phyloP scores from a whole-genome alignment of 1,284 basidiomycete genomes.

The Cystobasidium pallidum region DNA sequence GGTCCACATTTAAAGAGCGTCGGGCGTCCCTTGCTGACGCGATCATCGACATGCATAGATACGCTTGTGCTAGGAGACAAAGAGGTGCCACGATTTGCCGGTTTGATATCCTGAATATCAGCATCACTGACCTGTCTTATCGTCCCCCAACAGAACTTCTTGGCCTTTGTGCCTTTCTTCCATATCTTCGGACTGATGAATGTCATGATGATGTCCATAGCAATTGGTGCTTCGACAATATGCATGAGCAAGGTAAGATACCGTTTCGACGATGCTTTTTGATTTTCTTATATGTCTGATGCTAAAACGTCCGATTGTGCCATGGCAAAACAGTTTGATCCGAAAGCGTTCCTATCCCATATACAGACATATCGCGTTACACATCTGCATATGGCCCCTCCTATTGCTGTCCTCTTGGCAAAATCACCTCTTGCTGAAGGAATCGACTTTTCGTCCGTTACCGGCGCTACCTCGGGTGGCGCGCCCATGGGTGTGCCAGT shows the following conservation, averaged over 20 bases:
- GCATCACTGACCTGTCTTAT: conserved; percentile 52
- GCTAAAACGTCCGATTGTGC: too few species aligned
- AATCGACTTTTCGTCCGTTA: conserved; percentile 56
- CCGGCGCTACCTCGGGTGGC: conserved; percentile 57
- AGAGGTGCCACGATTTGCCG: conserved; percentile 34
- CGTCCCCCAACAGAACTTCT: conserved; percentile 45
- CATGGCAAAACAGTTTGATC: conserved; percentile 56
- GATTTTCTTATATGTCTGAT: conserved; percentile 54
- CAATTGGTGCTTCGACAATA: conserved; percentile 56
- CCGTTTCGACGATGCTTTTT: too few species aligned
- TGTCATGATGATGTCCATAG: conserved; percentile 53
- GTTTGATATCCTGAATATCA: conserved; percentile 55
- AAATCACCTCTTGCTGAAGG: conserved; percentile 47
- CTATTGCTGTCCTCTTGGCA: conserved; percentile 57
- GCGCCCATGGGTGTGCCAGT: conserved; percentile 56
- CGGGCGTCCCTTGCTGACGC: not conserved
- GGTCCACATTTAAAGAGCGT: conserved; percentile 47
- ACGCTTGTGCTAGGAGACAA: conserved; percentile 10
- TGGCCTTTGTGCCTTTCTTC: conserved; percentile 54
- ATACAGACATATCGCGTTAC: conserved; percentile 55
- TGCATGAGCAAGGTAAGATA: conserved; percentile 53
- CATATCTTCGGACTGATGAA: conserved; percentile 54
- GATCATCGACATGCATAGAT: not conserved
- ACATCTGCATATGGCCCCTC: conserved; percentile 58
- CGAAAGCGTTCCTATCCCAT: conserved; percentile 55